These are phyloP conservation scores for Neodidymelliopsis sp. DNA, from an alignment of 2,329 filamentous ascomycete species.

Conservation along the genomic window DNA sequence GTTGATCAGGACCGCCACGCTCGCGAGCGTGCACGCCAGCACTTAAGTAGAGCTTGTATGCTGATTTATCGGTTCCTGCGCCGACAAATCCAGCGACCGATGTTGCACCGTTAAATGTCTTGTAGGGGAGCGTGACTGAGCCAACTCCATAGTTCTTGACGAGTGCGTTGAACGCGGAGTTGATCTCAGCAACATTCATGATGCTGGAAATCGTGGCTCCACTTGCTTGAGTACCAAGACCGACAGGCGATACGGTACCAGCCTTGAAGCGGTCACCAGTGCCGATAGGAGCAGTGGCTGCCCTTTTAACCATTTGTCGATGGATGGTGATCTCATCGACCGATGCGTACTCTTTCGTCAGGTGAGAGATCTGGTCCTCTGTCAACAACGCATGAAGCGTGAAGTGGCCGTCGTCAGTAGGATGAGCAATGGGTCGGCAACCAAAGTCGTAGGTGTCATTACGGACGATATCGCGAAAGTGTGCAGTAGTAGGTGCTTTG, in stretches of 20 bases:
- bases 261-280: constrained; percentile 52
- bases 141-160: constrained; percentile 52
- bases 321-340: constrained; percentile 34
- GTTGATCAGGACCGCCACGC: constrained; percentile 63
- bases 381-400: constrained; percentile 44
- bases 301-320: constrained; percentile 37
- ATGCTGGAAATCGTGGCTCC: constrained; percentile 52
- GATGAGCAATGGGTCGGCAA: constrained; percentile 42
- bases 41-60: constrained; percentile 60
- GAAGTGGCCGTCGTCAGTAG: constrained; percentile 40
- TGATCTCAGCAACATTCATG: constrained; percentile 57
- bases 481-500: constrained; percentile 38
- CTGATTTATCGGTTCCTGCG: constrained; percentile 51
- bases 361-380: constrained; percentile 42
- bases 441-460: constrained; percentile 48
- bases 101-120: constrained; percentile 54
- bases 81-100: constrained; percentile 56
- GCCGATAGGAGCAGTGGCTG: constrained; percentile 43
- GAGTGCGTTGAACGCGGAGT: constrained; percentile 55
- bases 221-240: constrained; percentile 51
- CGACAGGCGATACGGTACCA: constrained; percentile 53
- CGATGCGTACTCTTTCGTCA: constrained; percentile 36
- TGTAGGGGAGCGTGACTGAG: constrained; percentile 54
- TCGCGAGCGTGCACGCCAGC: constrained; percentile 66
- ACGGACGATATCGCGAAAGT: constrained; percentile 44